Evolutionary conservation across 2,329 filamentous ascomycete genomes (phyloP).

Genomic region (Phaeosphaeria sp.): DNA sequence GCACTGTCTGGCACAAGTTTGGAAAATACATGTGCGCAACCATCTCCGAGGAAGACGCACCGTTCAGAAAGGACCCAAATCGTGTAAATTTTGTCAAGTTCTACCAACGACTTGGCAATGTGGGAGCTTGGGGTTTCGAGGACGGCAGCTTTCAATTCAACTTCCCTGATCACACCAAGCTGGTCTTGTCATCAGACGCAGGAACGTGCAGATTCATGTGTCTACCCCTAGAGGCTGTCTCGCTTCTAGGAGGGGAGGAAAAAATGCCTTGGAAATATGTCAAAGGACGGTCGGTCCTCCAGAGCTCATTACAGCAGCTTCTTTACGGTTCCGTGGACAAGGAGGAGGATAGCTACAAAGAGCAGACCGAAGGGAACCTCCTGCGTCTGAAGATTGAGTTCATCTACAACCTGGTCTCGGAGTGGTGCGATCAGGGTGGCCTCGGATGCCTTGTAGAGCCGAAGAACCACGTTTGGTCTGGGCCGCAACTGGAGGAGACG

Average conservation of each 20-base stretch:
- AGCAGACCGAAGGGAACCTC: slow-evolving; percentile 72
- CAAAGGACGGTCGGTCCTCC: slow-evolving; percentile 73
- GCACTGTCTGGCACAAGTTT: slow-evolving; percentile 70
- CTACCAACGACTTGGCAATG: slow-evolving; percentile 81
- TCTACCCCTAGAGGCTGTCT: slow-evolving; percentile 72
- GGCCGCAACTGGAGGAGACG: slow-evolving; percentile 51
- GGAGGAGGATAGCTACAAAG: slow-evolving; percentile 54
- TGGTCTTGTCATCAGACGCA: slow-evolving; percentile 77
- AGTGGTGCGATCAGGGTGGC: slow-evolving; percentile 74
- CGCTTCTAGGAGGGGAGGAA: slow-evolving; percentile 68
- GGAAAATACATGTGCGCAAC: slow-evolving; percentile 70
- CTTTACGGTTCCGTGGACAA: slow-evolving; percentile 65
- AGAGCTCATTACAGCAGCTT: slow-evolving; percentile 74
- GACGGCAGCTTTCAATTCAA: slow-evolving; percentile 87
- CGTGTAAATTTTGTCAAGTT: slow-evolving; percentile 71
- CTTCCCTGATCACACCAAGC: slow-evolving; percentile 87
- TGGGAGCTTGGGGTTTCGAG: slow-evolving; percentile 81
- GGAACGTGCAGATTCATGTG: slow-evolving; percentile 80
- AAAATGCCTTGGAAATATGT: slow-evolving; percentile 68
- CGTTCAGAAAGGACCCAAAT: slow-evolving; percentile 54
- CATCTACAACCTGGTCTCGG: slow-evolving; percentile 69
- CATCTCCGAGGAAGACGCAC: slow-evolving; percentile 53
- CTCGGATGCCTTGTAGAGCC: slow-evolving; percentile 60
- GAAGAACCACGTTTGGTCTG: slow-evolving; percentile 52
- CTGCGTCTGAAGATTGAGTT: slow-evolving; percentile 78